phyloP scores from a whole-genome alignment of 257 asterid species.

The Osmanthus fragrans region DNA sequence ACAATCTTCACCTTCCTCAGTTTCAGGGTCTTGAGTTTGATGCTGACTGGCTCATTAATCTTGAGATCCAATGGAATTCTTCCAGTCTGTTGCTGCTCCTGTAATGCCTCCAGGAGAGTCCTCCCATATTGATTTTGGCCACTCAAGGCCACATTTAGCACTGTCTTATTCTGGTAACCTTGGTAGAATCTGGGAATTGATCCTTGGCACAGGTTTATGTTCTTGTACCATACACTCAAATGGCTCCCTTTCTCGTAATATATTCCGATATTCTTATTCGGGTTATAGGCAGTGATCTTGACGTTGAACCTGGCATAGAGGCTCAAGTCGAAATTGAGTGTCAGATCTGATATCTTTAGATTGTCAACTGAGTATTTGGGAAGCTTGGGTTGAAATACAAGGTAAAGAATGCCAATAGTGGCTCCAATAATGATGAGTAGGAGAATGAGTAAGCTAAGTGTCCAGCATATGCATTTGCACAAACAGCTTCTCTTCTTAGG shows the following conservation, averaged over 20 bases:
- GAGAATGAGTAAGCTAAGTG: slow-evolving; percentile 58
- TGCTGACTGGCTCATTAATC: slow-evolving; percentile 70
- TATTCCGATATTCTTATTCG: slow-evolving; percentile 84
- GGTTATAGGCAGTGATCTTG: slow-evolving; percentile 72
- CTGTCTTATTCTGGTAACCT: slow-evolving; percentile 77
- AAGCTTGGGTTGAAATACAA: slow-evolving; percentile 69
- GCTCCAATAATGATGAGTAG: slow-evolving; percentile 60
- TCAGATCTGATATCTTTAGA: slow-evolving; percentile 72
- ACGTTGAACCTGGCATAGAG: slow-evolving; percentile 71
- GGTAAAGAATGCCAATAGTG: slow-evolving; percentile 59
- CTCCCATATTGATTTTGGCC: slow-evolving; percentile 76
- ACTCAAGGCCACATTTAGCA: slow-evolving; percentile 49
- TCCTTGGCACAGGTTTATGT: slow-evolving; percentile 71
- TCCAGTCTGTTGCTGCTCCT: slow-evolving; percentile 81
- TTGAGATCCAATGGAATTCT: slow-evolving; percentile 77
- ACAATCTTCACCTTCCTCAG: slow-evolving; percentile 60
- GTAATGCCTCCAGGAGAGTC: slow-evolving; percentile 74
- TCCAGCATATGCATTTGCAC: slow-evolving; percentile 82
- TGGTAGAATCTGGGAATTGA: slow-evolving; percentile 76
- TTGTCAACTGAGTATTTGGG: slow-evolving; percentile 81
- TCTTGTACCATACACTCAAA: slow-evolving; percentile 79
- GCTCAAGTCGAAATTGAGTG: slow-evolving; percentile 70
- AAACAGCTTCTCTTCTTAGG: slow-evolving; percentile 40
- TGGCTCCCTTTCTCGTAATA: slow-evolving; percentile 82
- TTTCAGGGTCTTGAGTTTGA: slow-evolving; percentile 68